phyloP scores from a whole-genome alignment of 192 early-diverging fungal species.

The Coemansia sp. region DNA sequence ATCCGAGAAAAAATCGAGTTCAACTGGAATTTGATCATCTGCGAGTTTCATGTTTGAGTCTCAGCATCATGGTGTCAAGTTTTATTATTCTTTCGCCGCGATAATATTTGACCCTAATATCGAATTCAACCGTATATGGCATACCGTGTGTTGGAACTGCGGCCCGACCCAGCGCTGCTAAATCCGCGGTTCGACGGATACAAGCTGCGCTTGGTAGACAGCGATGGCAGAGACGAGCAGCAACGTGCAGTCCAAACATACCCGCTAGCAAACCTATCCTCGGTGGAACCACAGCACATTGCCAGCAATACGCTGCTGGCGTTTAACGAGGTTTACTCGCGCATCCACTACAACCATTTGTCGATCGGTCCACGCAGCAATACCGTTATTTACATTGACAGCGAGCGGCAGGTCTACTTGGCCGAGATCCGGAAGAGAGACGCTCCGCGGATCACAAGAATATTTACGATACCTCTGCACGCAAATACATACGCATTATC shows the following conservation, averaged over 20 bases:
- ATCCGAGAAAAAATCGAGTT: neutral
- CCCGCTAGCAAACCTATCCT: neutral
- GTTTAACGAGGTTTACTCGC: constrained; percentile 62
- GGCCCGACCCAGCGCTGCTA: constrained; percentile 46
- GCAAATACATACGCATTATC: constrained; percentile 10
- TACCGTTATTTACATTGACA: constrained; percentile 24
- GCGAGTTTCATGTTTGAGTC: too few species aligned
- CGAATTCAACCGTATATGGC: constrained; percentile 13
- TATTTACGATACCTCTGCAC: constrained; percentile 28
- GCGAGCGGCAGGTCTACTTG: constrained; percentile 11
- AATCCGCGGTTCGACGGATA: constrained; percentile 74
- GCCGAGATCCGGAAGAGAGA: neutral
- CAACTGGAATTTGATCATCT: neutral
- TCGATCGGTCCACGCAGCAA: constrained; percentile 44
- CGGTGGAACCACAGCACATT: constrained; percentile 37
- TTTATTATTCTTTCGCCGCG: neutral
- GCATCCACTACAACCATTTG: constrained; percentile 68
- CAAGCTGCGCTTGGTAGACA: constrained; percentile 60
- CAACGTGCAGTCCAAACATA: neutral
- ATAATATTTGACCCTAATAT: too few species aligned
- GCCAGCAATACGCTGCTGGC: constrained; percentile 53
- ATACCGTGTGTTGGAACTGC: constrained; percentile 30
- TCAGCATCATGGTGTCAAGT: too few species aligned
- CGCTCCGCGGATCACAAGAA: constrained; percentile 1
- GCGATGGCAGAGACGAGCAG: neutral